Base-by-base conservation (phyloP, 257 asterid species). In the Catharanthus roseus region DNA sequence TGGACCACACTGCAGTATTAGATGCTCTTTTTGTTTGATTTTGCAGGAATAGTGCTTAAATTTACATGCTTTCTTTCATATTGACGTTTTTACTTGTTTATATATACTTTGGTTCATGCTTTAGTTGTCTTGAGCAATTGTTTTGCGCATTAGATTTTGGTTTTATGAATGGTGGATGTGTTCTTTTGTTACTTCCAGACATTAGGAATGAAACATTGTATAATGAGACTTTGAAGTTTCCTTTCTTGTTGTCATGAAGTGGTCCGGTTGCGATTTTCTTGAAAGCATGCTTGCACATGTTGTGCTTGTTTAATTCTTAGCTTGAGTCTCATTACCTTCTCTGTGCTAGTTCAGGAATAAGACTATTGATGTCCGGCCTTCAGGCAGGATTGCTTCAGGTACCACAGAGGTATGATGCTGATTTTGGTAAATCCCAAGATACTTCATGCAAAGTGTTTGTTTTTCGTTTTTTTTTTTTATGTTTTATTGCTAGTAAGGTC, bases 321-420 rank as follows among this genome's bases (percentile, higher is more conserved):
- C 11, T 42, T 26, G 41, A 44, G 51, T 11, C 33, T 50, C 16
- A n/a, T 54, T 36, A 24, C 1, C 62, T 3, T 72, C 73, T 19
- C 45, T 58, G 65, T 65, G 24, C 8, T 19, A 56, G 65, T 68
- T 76, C 84, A 91, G 97, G 86, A 86, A 84, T 64, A 85, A 75
- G 77, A 83, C 75, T 62, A 77, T 89, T 51, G 83, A 81, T 69
- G 72, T 91, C 50, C 85, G 60, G 64, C 82, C 86, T 75, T 77
- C 93, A 41, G 91, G 95, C 68, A 89, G 77, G 83, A 77, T 89
- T 69, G 87, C 81, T 82, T 77, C 91, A 69, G 97, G 97, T 67
- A 74, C 68, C 36, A 78, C 89, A 31, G 96, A 91, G 97, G 97
- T 91, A 83, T 49, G 80, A 26, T 72, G 38, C 62, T 50, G 24